phyloP scores from a whole-genome alignment of 768 basidiomycete genomes.

The Russula abietina region DNA sequence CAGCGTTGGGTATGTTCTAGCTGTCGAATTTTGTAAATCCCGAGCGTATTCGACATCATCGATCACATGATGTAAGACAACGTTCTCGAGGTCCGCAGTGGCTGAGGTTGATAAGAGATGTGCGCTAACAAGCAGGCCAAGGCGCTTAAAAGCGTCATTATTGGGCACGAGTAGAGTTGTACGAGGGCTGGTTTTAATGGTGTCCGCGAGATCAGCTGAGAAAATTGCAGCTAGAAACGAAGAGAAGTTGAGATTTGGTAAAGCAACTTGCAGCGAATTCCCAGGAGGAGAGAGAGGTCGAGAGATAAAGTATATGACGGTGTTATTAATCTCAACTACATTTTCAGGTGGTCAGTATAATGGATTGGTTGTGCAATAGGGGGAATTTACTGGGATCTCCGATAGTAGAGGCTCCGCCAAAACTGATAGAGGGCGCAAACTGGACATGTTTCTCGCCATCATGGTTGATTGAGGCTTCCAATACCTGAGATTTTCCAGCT shows the following conservation, averaged over 20 bases:
- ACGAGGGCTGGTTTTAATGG: conserved; percentile 54
- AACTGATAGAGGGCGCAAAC: conserved; percentile 59
- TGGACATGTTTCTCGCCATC: conserved; percentile 42
- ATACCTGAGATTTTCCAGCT: conserved; percentile 60
- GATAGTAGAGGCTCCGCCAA: conserved; percentile 77
- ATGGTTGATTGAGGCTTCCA: conserved; percentile 57
- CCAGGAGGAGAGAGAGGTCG: conserved; percentile 76
- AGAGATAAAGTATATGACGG: conserved; percentile 85
- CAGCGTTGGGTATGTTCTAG: conserved; percentile 70
- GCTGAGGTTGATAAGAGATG: conserved; percentile 78
- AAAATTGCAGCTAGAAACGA: conserved; percentile 87
- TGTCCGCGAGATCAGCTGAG: conserved; percentile 75
- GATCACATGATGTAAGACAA: conserved; percentile 85
- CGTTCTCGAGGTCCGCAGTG: conserved; percentile 71
- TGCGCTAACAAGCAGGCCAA: conserved; percentile 78
- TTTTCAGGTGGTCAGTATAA: background rate
- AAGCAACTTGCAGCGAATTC: conserved; percentile 72
- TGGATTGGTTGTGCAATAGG: conserved; percentile 3
- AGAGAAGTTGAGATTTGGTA: conserved; percentile 80
- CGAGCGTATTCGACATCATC: conserved; percentile 67
- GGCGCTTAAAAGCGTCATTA: conserved; percentile 81
- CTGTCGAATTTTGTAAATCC: conserved; percentile 54
- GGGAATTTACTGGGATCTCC: conserved; percentile 62
- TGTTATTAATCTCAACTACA: conserved; percentile 67
- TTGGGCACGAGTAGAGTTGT: conserved; percentile 83